phyloP scores from a whole-genome alignment of 805 yeast species.

The Helenozyma rhizophorensis region DNA sequence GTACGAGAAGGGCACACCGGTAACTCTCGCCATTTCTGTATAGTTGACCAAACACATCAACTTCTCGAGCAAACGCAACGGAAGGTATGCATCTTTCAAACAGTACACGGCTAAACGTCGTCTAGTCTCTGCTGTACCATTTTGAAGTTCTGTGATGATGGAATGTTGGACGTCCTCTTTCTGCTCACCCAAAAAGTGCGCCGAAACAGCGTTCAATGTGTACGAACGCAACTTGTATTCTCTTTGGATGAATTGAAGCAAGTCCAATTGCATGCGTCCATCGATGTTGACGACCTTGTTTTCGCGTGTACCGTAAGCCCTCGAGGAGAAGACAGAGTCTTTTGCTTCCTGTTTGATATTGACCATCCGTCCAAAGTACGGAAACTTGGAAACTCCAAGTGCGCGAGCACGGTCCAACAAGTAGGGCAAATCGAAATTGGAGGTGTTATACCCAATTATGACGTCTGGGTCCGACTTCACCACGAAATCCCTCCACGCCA shows the following conservation, averaged over 20 bases:
- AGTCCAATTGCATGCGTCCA: conserved; percentile 92
- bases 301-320: conserved; percentile 95
- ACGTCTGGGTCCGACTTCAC: conserved; percentile 90
- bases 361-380: conserved; percentile 78
- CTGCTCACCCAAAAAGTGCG: conserved; percentile 90
- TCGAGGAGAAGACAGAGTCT: conserved; percentile 82
- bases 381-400: conserved; percentile 61
- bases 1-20: conserved; percentile 96
- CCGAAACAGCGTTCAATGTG: conserved; percentile 91
- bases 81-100: conserved; percentile 91
- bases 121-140: conserved; percentile 89
- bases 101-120: conserved; percentile 95
- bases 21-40: conserved; percentile 99
- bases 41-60: conserved; percentile 95
- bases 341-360: conserved; percentile 70
- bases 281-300: conserved; percentile 88
- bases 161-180: conserved; percentile 98
- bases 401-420: conserved; percentile 82
- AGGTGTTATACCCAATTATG: conserved; percentile 90
- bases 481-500: conserved; percentile 83
- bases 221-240: conserved; percentile 93
- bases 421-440: conserved; percentile 95
- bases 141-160: conserved; percentile 89
- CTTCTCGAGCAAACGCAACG: conserved; percentile 82
- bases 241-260: conserved; percentile 87